A percentile compares a stretch with the other conserved stretches of the same genome.
Conservation (phyloP, 75 land plant genomes). For the Larix kaempferi region DNA sequence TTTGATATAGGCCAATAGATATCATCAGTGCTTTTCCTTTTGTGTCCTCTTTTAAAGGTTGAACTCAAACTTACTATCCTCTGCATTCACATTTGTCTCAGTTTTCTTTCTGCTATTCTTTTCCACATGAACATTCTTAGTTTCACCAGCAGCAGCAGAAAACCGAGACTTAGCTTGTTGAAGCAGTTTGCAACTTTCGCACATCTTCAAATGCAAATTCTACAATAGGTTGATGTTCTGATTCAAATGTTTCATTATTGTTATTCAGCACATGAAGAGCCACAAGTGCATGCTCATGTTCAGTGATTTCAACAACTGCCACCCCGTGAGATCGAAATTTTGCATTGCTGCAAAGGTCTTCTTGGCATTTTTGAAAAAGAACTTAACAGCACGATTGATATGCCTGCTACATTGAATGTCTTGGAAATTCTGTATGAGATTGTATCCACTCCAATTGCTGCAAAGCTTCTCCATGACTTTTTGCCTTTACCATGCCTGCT, state of each 20-base stretch:
- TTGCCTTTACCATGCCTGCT: no score
- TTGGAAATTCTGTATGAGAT: no score
- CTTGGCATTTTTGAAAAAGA: no score
- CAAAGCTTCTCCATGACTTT: no score
- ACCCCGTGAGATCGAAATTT: slow-evolving; percentile 60
- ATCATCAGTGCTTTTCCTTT: no score
- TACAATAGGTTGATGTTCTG: slow-evolving; percentile 88
- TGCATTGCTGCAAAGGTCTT: no score
- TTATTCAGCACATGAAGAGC: slow-evolving; percentile 94
- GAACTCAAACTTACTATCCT: no score
- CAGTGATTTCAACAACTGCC: slow-evolving; percentile 92
- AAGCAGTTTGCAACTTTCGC: slow-evolving; percentile 58
- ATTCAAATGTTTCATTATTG: slow-evolving; percentile 91
- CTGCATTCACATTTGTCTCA: slow-evolving; percentile 44
- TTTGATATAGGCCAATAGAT: no score
- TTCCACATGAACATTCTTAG: slow-evolving; percentile 69
- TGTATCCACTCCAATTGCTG: no score
- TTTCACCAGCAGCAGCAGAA: slow-evolving; percentile 17
- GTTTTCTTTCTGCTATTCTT: slow-evolving; percentile 59
- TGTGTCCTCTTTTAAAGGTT: no score
- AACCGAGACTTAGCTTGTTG: slow-evolving; percentile 55
- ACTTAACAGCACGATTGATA: no score
- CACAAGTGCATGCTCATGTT: slow-evolving; percentile 95
- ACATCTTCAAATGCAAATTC: slow-evolving; percentile 91
- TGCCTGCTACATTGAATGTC: no score